A percentile compares a stretch with the other conserved stretches of the same genome.
Evolutionary conservation across 495 filamentous ascomycete species (phyloP).

Genomic region (Hyaloscypha finlandica): DNA sequence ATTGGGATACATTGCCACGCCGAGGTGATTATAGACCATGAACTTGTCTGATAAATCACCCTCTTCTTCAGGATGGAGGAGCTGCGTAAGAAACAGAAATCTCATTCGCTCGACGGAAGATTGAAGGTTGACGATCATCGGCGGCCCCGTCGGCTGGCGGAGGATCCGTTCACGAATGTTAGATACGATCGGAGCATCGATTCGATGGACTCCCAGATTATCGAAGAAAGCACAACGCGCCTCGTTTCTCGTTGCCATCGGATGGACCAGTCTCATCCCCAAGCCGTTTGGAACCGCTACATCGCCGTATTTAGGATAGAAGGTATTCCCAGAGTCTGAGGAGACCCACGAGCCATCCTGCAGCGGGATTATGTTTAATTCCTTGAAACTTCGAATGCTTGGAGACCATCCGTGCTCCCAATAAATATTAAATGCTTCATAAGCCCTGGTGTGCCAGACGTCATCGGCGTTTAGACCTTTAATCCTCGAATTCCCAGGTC

Average conservation of each 20-base stretch:
- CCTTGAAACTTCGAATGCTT: not conserved
- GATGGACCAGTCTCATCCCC: conserved; percentile 7
- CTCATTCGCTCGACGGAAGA: conserved; percentile 32
- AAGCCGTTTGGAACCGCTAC: conserved; percentile 5
- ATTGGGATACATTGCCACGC: conserved; percentile 5
- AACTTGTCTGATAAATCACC: conserved; percentile 16
- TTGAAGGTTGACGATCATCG: conserved; percentile 4
- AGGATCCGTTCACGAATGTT: not conserved
- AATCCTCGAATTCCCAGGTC: conserved; percentile 3
- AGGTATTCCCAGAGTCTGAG: not conserved
- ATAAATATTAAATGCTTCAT: conserved; percentile 22
- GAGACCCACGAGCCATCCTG: conserved; percentile 17
- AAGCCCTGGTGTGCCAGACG: conserved; percentile 32
- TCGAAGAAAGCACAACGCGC: not conserved
- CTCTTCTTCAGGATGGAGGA: not conserved
- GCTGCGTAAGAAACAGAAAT: conserved; percentile 38
- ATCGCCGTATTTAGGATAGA: not conserved
- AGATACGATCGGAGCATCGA: conserved; percentile 6
- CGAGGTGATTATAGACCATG: conserved; percentile 16
- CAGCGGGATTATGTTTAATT: conserved; percentile 23
- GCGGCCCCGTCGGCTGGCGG: not conserved
- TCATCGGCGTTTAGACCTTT: conserved; percentile 8
- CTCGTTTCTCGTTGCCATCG: not conserved
- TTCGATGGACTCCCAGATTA: conserved; percentile 13
- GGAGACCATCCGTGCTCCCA: not conserved